Base-by-base conservation (phyloP, 495 filamentous ascomycete genomes). In the Penicillium robsamsonii region DNA sequence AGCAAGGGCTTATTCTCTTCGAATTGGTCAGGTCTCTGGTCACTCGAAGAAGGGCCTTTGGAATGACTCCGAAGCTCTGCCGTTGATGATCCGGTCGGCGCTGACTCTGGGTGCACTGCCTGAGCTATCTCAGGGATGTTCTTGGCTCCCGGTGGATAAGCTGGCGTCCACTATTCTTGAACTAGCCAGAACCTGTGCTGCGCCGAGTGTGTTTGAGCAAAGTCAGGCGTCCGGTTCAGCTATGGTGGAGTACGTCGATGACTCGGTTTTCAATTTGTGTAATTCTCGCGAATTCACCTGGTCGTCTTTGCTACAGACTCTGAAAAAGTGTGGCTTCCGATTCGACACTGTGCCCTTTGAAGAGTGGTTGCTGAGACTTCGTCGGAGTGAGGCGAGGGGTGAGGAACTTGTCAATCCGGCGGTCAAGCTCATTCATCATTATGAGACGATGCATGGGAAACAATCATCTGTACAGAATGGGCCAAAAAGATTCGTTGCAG, bases 1-100 rank as follows among this genome's bases (percentile, higher is more conserved):
- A 5, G 77, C 75, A 4, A 54, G 68, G 11, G 67, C 78, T 0
- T 74, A 74, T 22, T 77, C 82, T 3, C 69, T 87, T 6, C 74
- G 84, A 3, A 81, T 86, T 11, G 84, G 84, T 0, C 84, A 87
- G 60, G 77, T 87, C 15, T 84, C 81, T 2, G 83, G 84, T 24
- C 70, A 75, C 46, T 74, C 70, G 1, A 72, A 71, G 46, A 64
- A 67, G 50, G 84, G 82, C 1, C 53, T 81, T 0, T 87, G 84
- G 84, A 87, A 86, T 61, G 77, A 79, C 44, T 76, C 67, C 3
- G 84, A 87, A 54, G 79, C 79, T 0, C 66, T 84, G 0, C 81
- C 84, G 22, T 59, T 83, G 17, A 80, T 87, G 47, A 70, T 87
- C 6, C 73, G 78, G 20, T 81, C 76, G 20, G 79, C 79, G 0